phyloP scores from a whole-genome alignment of 495 filamentous ascomycete genomes.

The Chaetomidium leptoderma region DNA sequence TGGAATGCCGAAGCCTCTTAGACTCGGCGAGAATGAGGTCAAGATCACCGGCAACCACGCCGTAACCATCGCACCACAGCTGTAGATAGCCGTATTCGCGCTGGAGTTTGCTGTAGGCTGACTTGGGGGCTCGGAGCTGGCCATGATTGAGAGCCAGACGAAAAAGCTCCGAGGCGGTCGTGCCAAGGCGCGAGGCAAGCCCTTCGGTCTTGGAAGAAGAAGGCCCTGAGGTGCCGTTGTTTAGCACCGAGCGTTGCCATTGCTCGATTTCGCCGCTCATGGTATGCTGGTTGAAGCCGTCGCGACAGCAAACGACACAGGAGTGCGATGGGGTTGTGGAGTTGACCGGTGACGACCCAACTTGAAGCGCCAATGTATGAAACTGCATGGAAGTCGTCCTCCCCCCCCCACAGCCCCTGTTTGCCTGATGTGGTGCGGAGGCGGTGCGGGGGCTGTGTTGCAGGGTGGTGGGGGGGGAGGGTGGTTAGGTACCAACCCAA shows the following conservation, averaged over 20 bases:
- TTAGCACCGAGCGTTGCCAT: not conserved
- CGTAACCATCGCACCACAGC: constrained; percentile 6
- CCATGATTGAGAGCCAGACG: not conserved
- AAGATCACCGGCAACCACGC: not conserved
- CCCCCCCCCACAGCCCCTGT: too few relatives aligned
- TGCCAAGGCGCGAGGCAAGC: not conserved
- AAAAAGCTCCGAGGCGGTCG: not conserved
- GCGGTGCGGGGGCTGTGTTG: not conserved
- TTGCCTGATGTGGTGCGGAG: not conserved
- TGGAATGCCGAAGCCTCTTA: not conserved
- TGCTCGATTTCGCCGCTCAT: not conserved
- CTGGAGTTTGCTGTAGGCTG: not conserved
- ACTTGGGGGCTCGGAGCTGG: not conserved
- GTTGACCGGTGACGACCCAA: too few relatives aligned
- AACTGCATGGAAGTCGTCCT: not conserved
- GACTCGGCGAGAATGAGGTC: not conserved
- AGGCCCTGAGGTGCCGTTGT: not conserved
- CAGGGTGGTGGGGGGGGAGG: not conserved
- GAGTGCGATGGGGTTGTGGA: too few relatives aligned
- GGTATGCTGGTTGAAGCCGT: not conserved
- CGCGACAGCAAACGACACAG: too few relatives aligned
- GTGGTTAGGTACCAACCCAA: not conserved
- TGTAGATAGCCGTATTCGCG: not conserved
- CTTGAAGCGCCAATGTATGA: too few relatives aligned
- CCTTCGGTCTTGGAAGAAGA: not conserved